These are phyloP conservation scores for Vitis hybrid DNA, from an alignment of 177 flowering plant genomes.

Conservation along the genomic window DNA sequence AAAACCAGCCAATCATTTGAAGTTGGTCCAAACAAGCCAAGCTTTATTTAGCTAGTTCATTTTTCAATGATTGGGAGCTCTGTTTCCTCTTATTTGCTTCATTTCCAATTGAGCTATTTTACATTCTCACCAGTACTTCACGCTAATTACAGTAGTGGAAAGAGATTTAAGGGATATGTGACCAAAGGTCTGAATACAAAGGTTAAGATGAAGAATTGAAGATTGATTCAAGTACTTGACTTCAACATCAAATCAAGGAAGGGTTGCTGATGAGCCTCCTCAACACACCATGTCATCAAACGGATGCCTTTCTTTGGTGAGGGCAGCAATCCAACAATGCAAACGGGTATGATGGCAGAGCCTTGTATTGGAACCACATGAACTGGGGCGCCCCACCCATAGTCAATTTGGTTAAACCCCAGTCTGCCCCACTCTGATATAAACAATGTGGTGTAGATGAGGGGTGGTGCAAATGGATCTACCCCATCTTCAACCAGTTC, in stretches of 20 bases:
- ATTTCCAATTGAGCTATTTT: too few relatives aligned
- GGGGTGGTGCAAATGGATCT: constrained; percentile 58
- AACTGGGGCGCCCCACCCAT: constrained; percentile 62
- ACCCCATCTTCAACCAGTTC: constrained; percentile 12
- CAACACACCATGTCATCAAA: constrained; percentile 68
- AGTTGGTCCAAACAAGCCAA: too few relatives aligned
- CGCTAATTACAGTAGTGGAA: too few relatives aligned
- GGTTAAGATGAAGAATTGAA: not conserved
- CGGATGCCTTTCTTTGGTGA: constrained; percentile 48
- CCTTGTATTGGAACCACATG: constrained; percentile 62
- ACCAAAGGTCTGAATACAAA: too few relatives aligned
- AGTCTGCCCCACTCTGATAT: constrained; percentile 66
- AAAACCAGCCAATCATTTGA: too few relatives aligned
- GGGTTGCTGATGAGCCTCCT: constrained; percentile 31
- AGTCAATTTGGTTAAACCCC: constrained; percentile 63
- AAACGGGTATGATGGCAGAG: constrained; percentile 49
- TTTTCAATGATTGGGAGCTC: too few relatives aligned
- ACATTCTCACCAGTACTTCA: too few relatives aligned
- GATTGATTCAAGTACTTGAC: not conserved
- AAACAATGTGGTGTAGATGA: constrained; percentile 48
- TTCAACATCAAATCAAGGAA: constrained; percentile 31
- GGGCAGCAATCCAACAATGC: constrained; percentile 44
- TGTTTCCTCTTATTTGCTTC: too few relatives aligned
- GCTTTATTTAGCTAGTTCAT: too few relatives aligned
- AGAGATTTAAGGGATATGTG: too few relatives aligned